Conservation (phyloP, 2,329 filamentous ascomycete genomes). For the Colletotrichum eremochloae region DNA sequence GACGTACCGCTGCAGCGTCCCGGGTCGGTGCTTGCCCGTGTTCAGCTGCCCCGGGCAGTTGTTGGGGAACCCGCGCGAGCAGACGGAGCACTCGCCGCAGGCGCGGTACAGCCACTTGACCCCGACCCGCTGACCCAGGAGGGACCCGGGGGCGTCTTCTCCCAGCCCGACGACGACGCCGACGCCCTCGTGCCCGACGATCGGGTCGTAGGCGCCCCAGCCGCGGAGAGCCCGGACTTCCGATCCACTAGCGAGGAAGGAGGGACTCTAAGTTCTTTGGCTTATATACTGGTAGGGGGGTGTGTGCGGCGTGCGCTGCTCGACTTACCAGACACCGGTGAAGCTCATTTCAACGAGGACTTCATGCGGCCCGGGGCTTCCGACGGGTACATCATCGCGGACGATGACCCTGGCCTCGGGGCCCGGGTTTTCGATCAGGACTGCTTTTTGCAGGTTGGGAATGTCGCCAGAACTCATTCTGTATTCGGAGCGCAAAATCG, state of each 20-base stretch:
- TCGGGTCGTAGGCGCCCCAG: conserved; percentile 46
- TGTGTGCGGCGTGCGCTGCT: too few relatives aligned
- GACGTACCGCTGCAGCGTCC: conserved; percentile 50
- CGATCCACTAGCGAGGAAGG: conserved; percentile 45
- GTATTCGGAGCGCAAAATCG: too few relatives aligned
- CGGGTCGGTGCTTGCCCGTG: conserved; percentile 54
- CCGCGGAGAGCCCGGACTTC: conserved; percentile 49
- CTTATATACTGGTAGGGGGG: too few relatives aligned
- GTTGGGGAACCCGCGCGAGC: conserved; percentile 52
- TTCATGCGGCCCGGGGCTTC: conserved; percentile 22
- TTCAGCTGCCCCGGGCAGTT: conserved; percentile 58
- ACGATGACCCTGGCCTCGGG: conserved; percentile 13
- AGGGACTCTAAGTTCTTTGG: too few relatives aligned
- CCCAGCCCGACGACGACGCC: conserved; percentile 51
- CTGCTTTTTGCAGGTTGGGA: conserved; percentile 20
- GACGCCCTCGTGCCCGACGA: conserved; percentile 51
- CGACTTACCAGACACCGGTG: conserved; percentile 28
- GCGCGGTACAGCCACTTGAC: conserved; percentile 61
- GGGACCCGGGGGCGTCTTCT: conserved; percentile 40
- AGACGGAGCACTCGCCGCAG: conserved; percentile 54
- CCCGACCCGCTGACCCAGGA: conserved; percentile 55
- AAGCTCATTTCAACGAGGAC: conserved; percentile 19
- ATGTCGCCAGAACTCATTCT: neutral
- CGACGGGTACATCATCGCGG: conserved; percentile 26
- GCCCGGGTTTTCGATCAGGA: conserved; percentile 31